Percentiles rank a stretch among this genome's conserved stretches.
Evolutionary conservation across 345 rosid species (phyloP).

Genomic region (Conringia planisiliqua): DNA sequence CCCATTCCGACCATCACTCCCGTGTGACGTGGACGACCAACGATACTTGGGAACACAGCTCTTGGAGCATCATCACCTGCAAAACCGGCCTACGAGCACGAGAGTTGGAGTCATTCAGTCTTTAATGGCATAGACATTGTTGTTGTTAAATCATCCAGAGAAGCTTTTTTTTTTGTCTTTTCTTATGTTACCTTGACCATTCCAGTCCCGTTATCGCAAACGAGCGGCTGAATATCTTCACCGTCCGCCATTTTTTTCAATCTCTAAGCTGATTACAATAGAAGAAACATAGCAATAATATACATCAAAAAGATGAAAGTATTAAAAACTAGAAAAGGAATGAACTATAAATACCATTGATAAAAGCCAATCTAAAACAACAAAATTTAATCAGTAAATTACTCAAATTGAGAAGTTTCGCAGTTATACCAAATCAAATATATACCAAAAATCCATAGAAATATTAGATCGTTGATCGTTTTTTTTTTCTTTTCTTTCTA

Average conservation of each 20-base stretch:
- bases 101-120: neutral
- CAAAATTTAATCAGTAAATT: neutral
- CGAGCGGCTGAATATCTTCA: constrained; percentile 67
- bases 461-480: neutral
- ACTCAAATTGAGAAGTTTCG: neutral
- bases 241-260: constrained; percentile 50
- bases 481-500: neutral
- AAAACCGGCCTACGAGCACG: constrained; percentile 53
- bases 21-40: constrained; percentile 66
- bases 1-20: constrained; percentile 78
- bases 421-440: neutral
- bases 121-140: neutral
- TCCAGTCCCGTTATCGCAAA: constrained; percentile 65
- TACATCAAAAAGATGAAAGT: neutral
- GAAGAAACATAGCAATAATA: constrained; percentile 7
- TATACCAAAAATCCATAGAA: neutral
- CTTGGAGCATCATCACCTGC: constrained; percentile 77
- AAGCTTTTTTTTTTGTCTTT: neutral
- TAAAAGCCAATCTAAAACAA: neutral
- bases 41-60: constrained; percentile 70
- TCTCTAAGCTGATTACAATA: constrained; percentile 22
- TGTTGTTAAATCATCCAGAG: neutral
- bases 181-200: constrained; percentile 72
- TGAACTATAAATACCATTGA: neutral
- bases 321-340: neutral